Conservation (phyloP, 106 monocot species). For the Xerophyta viscosa region DNA sequence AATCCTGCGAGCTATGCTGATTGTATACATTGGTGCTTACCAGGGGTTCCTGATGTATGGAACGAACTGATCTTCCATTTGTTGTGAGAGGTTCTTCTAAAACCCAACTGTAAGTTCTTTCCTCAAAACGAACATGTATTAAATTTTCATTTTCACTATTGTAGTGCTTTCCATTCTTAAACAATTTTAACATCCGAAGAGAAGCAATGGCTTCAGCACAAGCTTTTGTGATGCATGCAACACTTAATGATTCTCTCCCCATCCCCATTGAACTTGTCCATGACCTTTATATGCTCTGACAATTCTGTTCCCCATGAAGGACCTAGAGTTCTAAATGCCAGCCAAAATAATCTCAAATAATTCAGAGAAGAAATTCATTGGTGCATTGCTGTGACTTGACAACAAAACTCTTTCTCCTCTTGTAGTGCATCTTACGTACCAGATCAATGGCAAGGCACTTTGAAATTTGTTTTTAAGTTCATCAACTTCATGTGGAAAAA, state of each 20-base stretch:
- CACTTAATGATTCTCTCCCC: constrained; percentile 31
- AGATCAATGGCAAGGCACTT: constrained; percentile 65
- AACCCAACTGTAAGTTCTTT: neutral
- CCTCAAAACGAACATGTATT: too few species aligned
- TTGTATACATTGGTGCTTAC: constrained; percentile 85
- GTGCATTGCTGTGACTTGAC: constrained; percentile 61
- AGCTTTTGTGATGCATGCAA: constrained; percentile 67
- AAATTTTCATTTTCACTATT: too few species aligned
- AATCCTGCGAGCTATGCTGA: constrained; percentile 66
- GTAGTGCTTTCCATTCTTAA: constrained; percentile 35
- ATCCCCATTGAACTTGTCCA: constrained; percentile 60
- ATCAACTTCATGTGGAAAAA: neutral
- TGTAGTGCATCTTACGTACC: constrained; percentile 38
- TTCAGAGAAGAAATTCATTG: constrained; percentile 41
- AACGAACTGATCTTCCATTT: constrained; percentile 68
- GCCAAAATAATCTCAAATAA: constrained; percentile 34
- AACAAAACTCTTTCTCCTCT: constrained; percentile 61
- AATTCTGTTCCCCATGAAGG: constrained; percentile 68
- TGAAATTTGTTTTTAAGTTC: neutral
- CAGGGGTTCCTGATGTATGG: constrained; percentile 85
- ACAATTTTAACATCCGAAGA: too few species aligned
- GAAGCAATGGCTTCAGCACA: constrained; percentile 78
- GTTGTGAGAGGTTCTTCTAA: constrained; percentile 14
- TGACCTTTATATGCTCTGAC: constrained; percentile 30
- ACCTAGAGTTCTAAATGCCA: constrained; percentile 55